phyloP scores from a whole-genome alignment of 176 grass and related monocot species.

The Triticum turgidum region DNA sequence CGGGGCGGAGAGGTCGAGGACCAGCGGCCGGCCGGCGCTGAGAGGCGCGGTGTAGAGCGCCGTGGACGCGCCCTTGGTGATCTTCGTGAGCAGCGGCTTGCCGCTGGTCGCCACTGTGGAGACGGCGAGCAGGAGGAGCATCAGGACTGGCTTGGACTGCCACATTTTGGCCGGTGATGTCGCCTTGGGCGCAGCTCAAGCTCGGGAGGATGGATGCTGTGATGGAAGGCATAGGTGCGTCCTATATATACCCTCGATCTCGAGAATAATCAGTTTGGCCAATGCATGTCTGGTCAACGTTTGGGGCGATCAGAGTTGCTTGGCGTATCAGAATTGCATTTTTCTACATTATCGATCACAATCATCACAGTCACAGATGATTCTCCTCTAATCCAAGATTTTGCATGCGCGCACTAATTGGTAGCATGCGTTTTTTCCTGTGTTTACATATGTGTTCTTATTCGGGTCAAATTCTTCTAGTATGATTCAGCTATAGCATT shows the following conservation, averaged over 20 bases:
- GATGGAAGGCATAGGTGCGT: not conserved
- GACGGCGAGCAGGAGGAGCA: not conserved
- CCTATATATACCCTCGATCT: not conserved
- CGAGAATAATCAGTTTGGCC: not conserved
- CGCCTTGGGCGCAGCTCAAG: no score
- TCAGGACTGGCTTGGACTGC: not conserved
- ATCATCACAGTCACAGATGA: not conserved
- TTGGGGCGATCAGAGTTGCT: not conserved
- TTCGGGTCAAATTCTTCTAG: no score
- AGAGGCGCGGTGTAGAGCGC: conserved; percentile 26
- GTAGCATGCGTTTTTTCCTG: no score
- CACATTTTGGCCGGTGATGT: not conserved
- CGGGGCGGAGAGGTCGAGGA: conserved; percentile 53
- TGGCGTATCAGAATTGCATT: not conserved
- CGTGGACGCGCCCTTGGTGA: conserved; percentile 39
- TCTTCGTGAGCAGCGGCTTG: conserved; percentile 30
- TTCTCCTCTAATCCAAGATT: not conserved
- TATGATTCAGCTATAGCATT: no score
- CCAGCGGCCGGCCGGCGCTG: conserved; percentile 13
- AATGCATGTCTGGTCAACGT: not conserved
- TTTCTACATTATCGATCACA: not conserved
- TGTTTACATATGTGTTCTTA: no score
- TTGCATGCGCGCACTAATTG: not conserved
- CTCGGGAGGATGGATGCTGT: not conserved
- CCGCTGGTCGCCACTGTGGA: conserved; percentile 7